Conservation (phyloP, 208 protist genomes). For the Crithidia fasciculata region DNA sequence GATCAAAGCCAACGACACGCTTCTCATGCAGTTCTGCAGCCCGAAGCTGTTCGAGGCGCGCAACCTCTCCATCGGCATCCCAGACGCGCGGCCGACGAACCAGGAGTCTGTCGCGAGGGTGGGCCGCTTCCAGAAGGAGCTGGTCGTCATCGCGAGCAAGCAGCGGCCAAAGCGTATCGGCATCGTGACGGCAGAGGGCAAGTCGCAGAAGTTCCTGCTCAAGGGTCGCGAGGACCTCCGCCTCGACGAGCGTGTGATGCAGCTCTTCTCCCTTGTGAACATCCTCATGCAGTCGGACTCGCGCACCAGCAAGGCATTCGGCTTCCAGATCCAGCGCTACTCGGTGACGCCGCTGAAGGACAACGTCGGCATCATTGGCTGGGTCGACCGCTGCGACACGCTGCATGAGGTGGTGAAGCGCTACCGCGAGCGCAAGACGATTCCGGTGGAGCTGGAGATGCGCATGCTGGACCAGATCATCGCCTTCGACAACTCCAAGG, state of each 20-base stretch:
- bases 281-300: conserved; percentile 95
- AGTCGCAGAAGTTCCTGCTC: conserved; percentile 97
- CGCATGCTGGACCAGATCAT: conserved; percentile 88
- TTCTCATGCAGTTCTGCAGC: conserved; percentile 80
- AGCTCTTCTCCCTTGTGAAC: conserved; percentile 99
- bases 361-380: conserved; percentile 99
- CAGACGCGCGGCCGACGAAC: conserved; percentile 85
- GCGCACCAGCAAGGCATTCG: conserved; percentile 84
- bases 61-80: conserved; percentile 78
- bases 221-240: conserved; percentile 98
- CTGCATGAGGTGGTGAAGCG: conserved; percentile 86
- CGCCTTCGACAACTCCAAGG: conserved; percentile 76
- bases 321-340: conserved; percentile 94
- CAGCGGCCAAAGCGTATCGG: conserved; percentile 98
- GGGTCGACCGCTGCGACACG: conserved; percentile 98
- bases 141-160: conserved; percentile 98
- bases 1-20: conserved; percentile 55
- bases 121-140: conserved; percentile 83
- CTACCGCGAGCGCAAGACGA: conserved; percentile 60
- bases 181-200: conserved; percentile 95
- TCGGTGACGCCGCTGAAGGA: conserved; percentile 98
- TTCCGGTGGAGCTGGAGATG: conserved; percentile 82
- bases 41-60: conserved; percentile 83
- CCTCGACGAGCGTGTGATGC: conserved; percentile 99
- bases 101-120: conserved; percentile 92